Conservation (phyloP, 2,329 filamentous ascomycete species). For the Piedraia hortae region DNA sequence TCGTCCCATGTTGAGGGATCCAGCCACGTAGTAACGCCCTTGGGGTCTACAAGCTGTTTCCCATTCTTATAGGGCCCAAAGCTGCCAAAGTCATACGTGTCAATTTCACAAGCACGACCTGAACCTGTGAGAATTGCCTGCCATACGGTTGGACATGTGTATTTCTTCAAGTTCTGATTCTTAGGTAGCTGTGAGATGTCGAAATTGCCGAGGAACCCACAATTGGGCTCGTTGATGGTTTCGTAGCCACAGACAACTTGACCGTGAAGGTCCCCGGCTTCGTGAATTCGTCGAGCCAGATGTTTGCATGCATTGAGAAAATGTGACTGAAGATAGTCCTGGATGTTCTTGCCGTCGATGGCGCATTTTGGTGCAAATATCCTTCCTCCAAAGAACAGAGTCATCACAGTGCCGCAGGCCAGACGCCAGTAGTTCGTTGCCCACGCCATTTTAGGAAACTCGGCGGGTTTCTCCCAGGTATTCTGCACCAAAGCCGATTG, state of each 20-base stretch:
- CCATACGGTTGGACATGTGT: constrained; percentile 79
- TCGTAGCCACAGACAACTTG: constrained; percentile 87
- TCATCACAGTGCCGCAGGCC: constrained; percentile 73
- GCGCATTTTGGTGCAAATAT: constrained; percentile 92
- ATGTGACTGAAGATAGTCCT: constrained; percentile 76
- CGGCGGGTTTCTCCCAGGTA: constrained; percentile 56
- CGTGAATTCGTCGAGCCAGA: constrained; percentile 58
- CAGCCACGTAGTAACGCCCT: constrained; percentile 65
- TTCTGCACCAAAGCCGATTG: constrained; percentile 90
- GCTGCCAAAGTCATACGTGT: constrained; percentile 79
- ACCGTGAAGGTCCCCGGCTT: constrained; percentile 68
- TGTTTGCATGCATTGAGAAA: constrained; percentile 57
- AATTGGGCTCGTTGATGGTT: constrained; percentile 82
- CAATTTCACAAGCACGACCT: constrained; percentile 66
- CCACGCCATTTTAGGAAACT: constrained; percentile 98
- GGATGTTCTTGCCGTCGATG: constrained; percentile 83
- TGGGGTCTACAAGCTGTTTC: constrained; percentile 55
- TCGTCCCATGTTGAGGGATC: constrained; percentile 53
- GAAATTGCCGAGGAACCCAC: constrained; percentile 57
- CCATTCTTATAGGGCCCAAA: constrained; percentile 82
- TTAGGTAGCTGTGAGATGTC: constrained; percentile 59
- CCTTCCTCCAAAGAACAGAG: constrained; percentile 68
- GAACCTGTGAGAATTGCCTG: constrained; percentile 82
- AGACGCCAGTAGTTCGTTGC: constrained; percentile 85
- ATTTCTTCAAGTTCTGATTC: constrained; percentile 77